Evolutionary conservation across 805 yeast species (phyloP).

Genomic region (Clavispora vitiphila): DNA sequence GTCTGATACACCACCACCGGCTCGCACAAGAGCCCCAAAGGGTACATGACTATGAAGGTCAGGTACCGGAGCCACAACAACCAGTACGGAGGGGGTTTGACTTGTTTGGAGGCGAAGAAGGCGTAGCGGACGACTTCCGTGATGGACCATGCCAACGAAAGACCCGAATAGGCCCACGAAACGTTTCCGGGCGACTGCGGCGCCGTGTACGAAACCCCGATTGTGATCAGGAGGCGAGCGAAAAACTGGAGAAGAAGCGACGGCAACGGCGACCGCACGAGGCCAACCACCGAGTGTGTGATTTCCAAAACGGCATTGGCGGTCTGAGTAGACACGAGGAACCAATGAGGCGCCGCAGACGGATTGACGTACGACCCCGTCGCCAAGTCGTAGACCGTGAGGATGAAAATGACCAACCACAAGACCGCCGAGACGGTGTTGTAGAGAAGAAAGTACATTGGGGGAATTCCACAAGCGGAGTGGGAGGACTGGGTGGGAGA

Average conservation of each 20-base stretch:
- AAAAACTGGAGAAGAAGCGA: conserved; percentile 23
- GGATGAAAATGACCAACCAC: conserved; percentile 16
- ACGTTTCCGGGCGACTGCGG: conserved; percentile 29
- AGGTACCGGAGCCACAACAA: conserved; percentile 27
- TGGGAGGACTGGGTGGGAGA: too few species aligned
- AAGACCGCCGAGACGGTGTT: conserved; percentile 14
- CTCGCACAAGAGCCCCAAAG: conserved; percentile 26
- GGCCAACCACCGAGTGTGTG: conserved; percentile 19
- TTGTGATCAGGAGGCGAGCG: conserved; percentile 25
- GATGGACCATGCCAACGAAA: conserved; percentile 25
- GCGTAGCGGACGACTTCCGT: conserved; percentile 28
- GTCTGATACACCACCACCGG: conserved; percentile 23
- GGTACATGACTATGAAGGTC: conserved; percentile 26
- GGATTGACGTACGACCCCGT: conserved; percentile 7
- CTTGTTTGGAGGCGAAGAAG: conserved; percentile 21
- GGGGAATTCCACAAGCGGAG: too few species aligned
- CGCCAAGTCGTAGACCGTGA: conserved; percentile 9
- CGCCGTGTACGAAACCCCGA: conserved; percentile 23
- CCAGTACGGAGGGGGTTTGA: conserved; percentile 12
- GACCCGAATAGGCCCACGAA: conserved; percentile 15
- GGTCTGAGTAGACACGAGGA: conserved; percentile 21
- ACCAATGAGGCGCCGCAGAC: conserved; percentile 23
- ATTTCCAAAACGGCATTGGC: conserved; percentile 24
- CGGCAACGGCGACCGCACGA: conserved; percentile 25
- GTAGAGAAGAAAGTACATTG: conserved; percentile 13